Evolutionary conservation across 257 asterid species (phyloP), one percentile per base, ranked within the genome.

Genomic region (Parsonsia alboflavescens): DNA sequence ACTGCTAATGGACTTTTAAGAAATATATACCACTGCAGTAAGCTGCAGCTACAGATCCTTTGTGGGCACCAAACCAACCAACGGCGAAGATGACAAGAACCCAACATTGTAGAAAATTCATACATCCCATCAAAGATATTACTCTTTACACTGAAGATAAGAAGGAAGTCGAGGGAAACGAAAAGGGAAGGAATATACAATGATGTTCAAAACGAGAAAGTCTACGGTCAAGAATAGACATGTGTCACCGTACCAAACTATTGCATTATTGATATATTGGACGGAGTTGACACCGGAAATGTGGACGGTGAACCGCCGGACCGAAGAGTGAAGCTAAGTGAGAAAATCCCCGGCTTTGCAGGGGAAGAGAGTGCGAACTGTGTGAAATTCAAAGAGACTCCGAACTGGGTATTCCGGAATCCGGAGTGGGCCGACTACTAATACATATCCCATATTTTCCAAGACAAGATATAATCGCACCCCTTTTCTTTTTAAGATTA

Each of bases 221-320:
- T 19, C 26, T 62, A 30, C 2, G n/a, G 78, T n/a, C 65, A 76
- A 46, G 57, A 36, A 68, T 49, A 16, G 63, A 66, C 62, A 65
- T 52, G 62, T 22, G 30, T 7, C 52, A 12, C 53, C 7, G 63
- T 22, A 19, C 15, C 54, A 63, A 63, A 33, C n/a, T 30, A 45
- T n/a, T 12, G 30, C 61, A 28, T 6, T 48, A 48, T n/a, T 2
- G 48, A 63, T 33, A 63, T 8, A 36, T 61, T 70, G 22, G 52
- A 28, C 11, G 1, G 52, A 61, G 63, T 41, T 71, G 72, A 2
- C 42, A 45, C 76, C 76, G 82, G 78, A 26, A 59, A 74, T 46
- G 68, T 58, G 64, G 16, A 11, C 54, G 71, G 64, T 7, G 53
- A 46, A 58, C 30, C 52, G 70, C 59, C 81, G 81, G 78, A 54